phyloP scores from a whole-genome alignment of 768 basidiomycete species.

The Tubosaeta sp. region DNA sequence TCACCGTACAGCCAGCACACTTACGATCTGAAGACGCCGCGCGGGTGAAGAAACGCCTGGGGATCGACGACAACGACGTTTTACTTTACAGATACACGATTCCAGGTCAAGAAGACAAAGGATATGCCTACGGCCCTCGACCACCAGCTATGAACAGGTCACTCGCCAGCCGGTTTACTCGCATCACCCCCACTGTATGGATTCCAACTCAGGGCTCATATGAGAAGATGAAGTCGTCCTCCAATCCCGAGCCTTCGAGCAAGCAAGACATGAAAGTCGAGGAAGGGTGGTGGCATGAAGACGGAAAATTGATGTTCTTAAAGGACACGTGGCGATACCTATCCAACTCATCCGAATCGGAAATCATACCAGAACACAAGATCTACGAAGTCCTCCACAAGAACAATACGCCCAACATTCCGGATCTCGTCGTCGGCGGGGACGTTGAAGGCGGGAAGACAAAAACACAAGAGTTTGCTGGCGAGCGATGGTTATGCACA shows the following conservation, averaged over 20 bases:
- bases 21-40: not conserved
- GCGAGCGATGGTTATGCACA: not conserved
- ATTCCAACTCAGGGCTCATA: not conserved
- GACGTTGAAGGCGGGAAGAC: not conserved
- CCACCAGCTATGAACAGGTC: too few relatives aligned
- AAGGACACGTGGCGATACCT: conserved; percentile 3
- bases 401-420: conserved; percentile 1
- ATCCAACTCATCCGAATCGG: not conserved
- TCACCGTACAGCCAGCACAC: not conserved
- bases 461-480: not conserved
- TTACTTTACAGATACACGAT: not conserved
- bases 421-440: not conserved
- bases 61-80: not conserved
- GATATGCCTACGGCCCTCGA: too few relatives aligned
- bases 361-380: not conserved
- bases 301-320: not conserved
- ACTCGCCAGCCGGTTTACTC: not conserved
- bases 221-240: too few relatives aligned
- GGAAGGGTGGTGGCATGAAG: not conserved
- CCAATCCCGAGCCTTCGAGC: too few relatives aligned
- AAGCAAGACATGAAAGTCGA: not conserved
- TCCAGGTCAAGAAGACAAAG: too few relatives aligned
- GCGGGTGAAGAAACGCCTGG: not conserved
- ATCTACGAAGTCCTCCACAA: not conserved
- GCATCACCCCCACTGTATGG: not conserved